Evolutionary conservation across 371 early-diverging fungal genomes (phyloP).

Genomic region (Rhizopus sp.): DNA sequence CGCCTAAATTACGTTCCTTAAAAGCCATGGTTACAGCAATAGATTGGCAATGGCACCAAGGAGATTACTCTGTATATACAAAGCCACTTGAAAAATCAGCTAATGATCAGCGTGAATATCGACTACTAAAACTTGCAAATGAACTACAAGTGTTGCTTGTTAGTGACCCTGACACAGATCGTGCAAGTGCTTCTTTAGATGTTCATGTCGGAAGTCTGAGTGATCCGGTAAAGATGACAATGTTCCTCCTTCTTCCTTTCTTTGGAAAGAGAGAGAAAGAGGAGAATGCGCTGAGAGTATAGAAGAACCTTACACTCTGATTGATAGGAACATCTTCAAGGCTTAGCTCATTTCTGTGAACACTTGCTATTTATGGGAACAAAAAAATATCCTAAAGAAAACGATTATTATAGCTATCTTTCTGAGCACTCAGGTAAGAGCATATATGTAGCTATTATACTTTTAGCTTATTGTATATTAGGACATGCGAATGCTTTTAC

Average conservation of each 20-base stretch:
- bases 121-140: slow-evolving; percentile 81
- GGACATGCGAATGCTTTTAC: slow-evolving; percentile 95
- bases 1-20: background rate
- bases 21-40: slow-evolving; percentile 21
- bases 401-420: slow-evolving; percentile 88
- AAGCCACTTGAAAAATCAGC: slow-evolving; percentile 58
- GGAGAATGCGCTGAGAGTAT: background rate
- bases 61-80: slow-evolving; percentile 18
- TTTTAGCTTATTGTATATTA: slow-evolving; percentile 9
- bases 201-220: slow-evolving; percentile 78
- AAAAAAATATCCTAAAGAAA: slow-evolving; percentile 88
- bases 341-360: slow-evolving; percentile 98
- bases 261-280: background rate
- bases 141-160: slow-evolving; percentile 80
- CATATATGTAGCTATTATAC: background rate
- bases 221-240: slow-evolving; percentile 21
- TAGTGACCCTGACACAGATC: slow-evolving; percentile 82
- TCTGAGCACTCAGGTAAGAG: slow-evolving; percentile 78
- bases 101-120: slow-evolving; percentile 82
- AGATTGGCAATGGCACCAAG: slow-evolving; percentile 23
- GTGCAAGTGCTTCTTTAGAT: slow-evolving; percentile 89
- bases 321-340: slow-evolving; percentile 65
- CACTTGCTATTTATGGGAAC: slow-evolving; percentile 94
- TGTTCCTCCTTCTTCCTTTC: background rate
- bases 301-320: background rate